Evolutionary conservation across 2,329 filamentous ascomycete species (phyloP), one percentile per base, ranked within the genome.

Genomic region (Microsporum canis): DNA sequence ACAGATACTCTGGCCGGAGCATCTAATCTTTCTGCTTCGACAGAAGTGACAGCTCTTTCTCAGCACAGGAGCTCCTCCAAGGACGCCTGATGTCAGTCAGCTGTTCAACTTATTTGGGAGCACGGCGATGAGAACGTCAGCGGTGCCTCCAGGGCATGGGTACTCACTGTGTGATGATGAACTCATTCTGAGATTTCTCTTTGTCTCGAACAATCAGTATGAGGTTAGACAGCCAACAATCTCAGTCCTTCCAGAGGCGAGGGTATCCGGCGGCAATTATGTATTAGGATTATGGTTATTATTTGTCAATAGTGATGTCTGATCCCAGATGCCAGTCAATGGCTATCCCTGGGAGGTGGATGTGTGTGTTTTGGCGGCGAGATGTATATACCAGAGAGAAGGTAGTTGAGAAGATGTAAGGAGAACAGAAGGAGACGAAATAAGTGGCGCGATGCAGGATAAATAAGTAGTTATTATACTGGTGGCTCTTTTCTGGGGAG

Each of bases 21-120:
- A 61, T 39, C 56, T 29, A 14, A 61, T 61, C 57, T 61, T 61
- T 58, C 60, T 55, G 36, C 60, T 61, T 47, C 60, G 60, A 23
- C 60, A 61, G 29, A 61, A 61, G 29, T 61, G 60, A 31, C 60
- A 61, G 29, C 60, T 61, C 33, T 61, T 61, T 45, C 60, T 58
- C 31, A 61, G 23, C 39, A 57, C 60, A 36, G 60, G 60, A 38
- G 55, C 27, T 38, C 57, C 57, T 59, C 3, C n/a, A 17, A 14
- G 5, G 12, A 2, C n/a, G 12, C 12, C 14, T 1, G 23, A 31
- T 34, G 59, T 61, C 34, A 53, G 39, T 27, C 38, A 29, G n/a
- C 43, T 47, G 43, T 27, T 23, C 17, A 17, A 39, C n/a, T 23
- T 43, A 33, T 41, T 49, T 33, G 4, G 39, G 29, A 36, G 23